Base-by-base conservation (phyloP, 768 basidiomycete genomes). In the Lactarius sp. region DNA sequence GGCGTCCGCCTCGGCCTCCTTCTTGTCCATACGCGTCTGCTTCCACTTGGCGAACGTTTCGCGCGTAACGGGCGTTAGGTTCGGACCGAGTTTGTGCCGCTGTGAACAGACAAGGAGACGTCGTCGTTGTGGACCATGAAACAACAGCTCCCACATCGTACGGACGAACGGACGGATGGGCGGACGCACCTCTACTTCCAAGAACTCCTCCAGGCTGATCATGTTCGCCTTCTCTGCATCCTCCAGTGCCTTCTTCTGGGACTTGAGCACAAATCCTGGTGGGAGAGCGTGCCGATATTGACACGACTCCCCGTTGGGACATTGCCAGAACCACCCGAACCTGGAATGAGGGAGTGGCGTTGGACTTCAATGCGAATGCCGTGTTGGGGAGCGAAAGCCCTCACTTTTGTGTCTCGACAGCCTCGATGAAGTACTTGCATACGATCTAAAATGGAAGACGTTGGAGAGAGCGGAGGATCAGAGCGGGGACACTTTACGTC, bases 271-370 rank as follows among this genome's bases (percentile, higher is more conserved):
- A 74, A 97, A 98, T 4, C 96, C 96, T 39, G 96, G 92, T 9
- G 96, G 96, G 13, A 98, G 80, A 0, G 96, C 96, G 72, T 98
- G 96, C 61, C 93, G 83, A 77, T 97, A 97, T 75, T 92, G 90
- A 78, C 95, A 98, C 53, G 80, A 80, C 34, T 92, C 87, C 64
- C 92, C 90, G 66, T 89, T 92, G 8, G 92, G 92, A 75, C 92
- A 92, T 74, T 91, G 88, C 93, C 93, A 96, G 80, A 96, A 96
- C 94, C 94, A 95, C 33, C 93, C 92, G 70, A 90, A 93, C 70
- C 85, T 85, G 53, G 34, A 42, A 37, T 31, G 20, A 52, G 62
- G 27, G 10, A 18, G 12, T n/a, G 3, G 37, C 56, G 55, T 31
- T 13, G 50, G 8, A 34, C 53, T 18, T 49, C 20, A 16, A 52